Conservation (phyloP, 2,329 filamentous ascomycete genomes). For the Lasiodiplodia sp. region DNA sequence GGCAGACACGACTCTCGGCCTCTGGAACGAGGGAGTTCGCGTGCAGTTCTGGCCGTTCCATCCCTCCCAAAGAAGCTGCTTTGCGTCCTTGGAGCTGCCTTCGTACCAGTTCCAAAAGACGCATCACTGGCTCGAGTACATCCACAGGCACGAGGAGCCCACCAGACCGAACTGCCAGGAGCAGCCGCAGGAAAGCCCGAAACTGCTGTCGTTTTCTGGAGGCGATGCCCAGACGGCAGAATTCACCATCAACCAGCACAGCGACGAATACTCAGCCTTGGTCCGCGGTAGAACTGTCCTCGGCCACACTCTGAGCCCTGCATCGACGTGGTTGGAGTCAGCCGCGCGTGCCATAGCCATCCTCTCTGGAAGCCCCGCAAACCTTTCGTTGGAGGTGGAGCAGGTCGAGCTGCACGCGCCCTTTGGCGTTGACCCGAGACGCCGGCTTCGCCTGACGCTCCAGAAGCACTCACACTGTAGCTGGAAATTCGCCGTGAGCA, state of each 20-base stretch:
- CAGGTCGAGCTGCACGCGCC: neutral
- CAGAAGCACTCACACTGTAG: neutral
- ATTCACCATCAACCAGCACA: conserved; percentile 32
- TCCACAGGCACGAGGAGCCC: neutral
- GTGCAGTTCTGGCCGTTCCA: conserved; percentile 3
- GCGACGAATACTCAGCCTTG: conserved; percentile 29
- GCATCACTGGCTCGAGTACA: conserved; percentile 23
- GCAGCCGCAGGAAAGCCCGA: neutral
- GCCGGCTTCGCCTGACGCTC: neutral
- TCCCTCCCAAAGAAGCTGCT: neutral
- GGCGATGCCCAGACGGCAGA: neutral
- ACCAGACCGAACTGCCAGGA: neutral
- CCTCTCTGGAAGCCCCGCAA: too few relatives aligned
- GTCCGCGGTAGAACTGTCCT: conserved; percentile 35
- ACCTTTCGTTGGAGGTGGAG: neutral
- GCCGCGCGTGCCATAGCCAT: conserved; percentile 27
- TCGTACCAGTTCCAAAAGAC: conserved; percentile 30
- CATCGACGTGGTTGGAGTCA: conserved; percentile 37
- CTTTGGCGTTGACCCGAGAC: neutral
- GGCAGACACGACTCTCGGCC: neutral
- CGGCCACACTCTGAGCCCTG: conserved; percentile 33
- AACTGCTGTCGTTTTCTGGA: neutral
- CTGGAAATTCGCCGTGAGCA: conserved; percentile 14
- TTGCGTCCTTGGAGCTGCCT: neutral
- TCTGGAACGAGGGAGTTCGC: neutral